Evolutionary conservation across 2,329 filamentous ascomycete species (phyloP).

Genomic region (Alternaria dauci): DNA sequence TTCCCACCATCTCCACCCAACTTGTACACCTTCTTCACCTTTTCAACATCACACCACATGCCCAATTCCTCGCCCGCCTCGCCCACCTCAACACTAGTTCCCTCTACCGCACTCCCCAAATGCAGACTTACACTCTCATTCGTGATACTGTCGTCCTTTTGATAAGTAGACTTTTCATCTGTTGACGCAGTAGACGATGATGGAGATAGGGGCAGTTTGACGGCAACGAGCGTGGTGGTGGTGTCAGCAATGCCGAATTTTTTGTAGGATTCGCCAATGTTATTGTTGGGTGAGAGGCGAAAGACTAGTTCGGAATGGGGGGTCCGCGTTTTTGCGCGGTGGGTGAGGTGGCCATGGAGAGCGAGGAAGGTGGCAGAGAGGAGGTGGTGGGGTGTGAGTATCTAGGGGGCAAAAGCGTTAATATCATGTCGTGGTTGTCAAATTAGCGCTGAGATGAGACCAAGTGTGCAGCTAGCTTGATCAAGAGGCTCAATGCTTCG

Average conservation of each 20-base stretch:
- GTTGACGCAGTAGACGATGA: not conserved
- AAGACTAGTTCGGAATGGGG: slow-evolving; percentile 90
- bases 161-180: not conserved
- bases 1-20: slow-evolving; percentile 65
- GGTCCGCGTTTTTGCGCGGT: slow-evolving; percentile 74
- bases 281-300: slow-evolving; percentile 81
- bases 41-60: slow-evolving; percentile 56
- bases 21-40: slow-evolving; percentile 87
- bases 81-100: slow-evolving; percentile 32
- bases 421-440: not conserved
- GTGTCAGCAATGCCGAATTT: slow-evolving; percentile 80
- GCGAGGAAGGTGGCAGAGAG: slow-evolving; percentile 80
- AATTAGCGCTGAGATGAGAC: not conserved
- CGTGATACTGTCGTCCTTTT: slow-evolving; percentile 22
- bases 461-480: not conserved
- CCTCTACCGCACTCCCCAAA: slow-evolving; percentile 37
- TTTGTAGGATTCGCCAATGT: slow-evolving; percentile 91
- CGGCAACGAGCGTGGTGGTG: slow-evolving; percentile 76
- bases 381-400: slow-evolving; percentile 76
- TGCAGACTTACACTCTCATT: slow-evolving; percentile 37
- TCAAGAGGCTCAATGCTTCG: not conserved
- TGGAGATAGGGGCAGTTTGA: slow-evolving; percentile 72
- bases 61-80: slow-evolving; percentile 60
- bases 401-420: slow-evolving; percentile 52
- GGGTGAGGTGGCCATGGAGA: slow-evolving; percentile 69